Base-by-base conservation (phyloP, 1,139 yeast genomes). In the Blastobotrys elegans region DNA sequence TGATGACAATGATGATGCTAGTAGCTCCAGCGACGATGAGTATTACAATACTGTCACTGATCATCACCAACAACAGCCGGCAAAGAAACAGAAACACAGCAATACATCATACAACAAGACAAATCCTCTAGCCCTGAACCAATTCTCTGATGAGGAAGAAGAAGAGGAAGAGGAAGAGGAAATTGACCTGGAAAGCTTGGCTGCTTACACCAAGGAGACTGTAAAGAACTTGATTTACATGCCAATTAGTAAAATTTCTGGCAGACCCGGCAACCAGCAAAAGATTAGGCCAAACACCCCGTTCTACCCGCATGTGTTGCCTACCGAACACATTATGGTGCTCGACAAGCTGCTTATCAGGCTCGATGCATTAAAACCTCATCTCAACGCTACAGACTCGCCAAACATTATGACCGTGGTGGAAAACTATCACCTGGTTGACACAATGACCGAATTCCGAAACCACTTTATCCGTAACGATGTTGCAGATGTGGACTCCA, bases 391-490 rank as follows among this genome's bases (percentile, higher is more conserved):
- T n/a, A 36, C 47, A 6, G 47, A 44, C 24, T 10, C 34, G 17
- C 29, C 39, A 6, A 44, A 44, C 21, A 32, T 44, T 14, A 37
- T 44, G 33, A 30, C 29, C 10, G n/a, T 44, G 11, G 43, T 44
- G 18, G 47, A 44, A 6, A 44, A 24, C 27, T 44, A 44, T 18
- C 13, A 26, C 2, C 38, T 44, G 20, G 33, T 24, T 5, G 18
- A 37, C 13, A 31, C 30, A 2, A 22, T 44, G 34, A 44, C 47
- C n/a, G 33, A 44, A 20, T 32, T 44, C 4, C 30, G 47, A 6
- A 44, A 44, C 26, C 43, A 37, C 20, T 37, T 38, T 13, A 44
- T 44, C 38, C 22, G 38, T 17, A 22, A 20, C 21, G 42, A 44
- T n/a, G 43, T 44, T 7, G 41, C 30, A 3, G 38, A 17, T 4